Conservation (phyloP, 2,329 filamentous ascomycete genomes). For the Emmonsia crescens region DNA sequence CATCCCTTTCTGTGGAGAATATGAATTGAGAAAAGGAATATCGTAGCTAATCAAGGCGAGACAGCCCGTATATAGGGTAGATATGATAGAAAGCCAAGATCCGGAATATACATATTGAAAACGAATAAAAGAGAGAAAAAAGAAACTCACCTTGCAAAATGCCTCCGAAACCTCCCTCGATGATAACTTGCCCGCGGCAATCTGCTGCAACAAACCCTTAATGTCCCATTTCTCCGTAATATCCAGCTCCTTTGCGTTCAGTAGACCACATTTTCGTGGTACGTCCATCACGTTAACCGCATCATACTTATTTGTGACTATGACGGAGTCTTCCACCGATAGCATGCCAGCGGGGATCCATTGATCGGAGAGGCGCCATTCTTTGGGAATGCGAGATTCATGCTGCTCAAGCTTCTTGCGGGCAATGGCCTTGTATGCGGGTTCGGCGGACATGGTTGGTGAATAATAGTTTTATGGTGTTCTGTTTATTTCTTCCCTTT, state of each 20-base stretch:
- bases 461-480: neutral
- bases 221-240: constrained; percentile 47
- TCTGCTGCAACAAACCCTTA: constrained; percentile 25
- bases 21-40: neutral
- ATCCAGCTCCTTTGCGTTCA: constrained; percentile 40
- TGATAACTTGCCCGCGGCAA: constrained; percentile 25
- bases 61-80: neutral
- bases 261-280: constrained; percentile 43
- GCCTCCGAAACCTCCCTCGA: constrained; percentile 40
- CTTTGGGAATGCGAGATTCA: constrained; percentile 27
- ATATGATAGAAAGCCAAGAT: neutral
- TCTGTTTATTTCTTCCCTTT: neutral
- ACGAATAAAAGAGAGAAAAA: neutral
- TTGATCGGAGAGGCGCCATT: constrained; percentile 29
- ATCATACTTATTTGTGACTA: constrained; percentile 22
- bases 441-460: constrained; percentile 9
- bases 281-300: constrained; percentile 36
- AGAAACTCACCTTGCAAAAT: constrained; percentile 40
- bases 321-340: constrained; percentile 26
- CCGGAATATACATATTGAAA: neutral
- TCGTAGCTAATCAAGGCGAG: constrained; percentile 7
- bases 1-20: neutral
- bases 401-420: constrained; percentile 30
- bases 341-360: constrained; percentile 26
- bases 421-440: constrained; percentile 24